A percentile compares a stretch with the other conserved stretches of the same genome.
Conservation (phyloP, 164 flowering plant genomes). For the Magnolia kwangsiensis region DNA sequence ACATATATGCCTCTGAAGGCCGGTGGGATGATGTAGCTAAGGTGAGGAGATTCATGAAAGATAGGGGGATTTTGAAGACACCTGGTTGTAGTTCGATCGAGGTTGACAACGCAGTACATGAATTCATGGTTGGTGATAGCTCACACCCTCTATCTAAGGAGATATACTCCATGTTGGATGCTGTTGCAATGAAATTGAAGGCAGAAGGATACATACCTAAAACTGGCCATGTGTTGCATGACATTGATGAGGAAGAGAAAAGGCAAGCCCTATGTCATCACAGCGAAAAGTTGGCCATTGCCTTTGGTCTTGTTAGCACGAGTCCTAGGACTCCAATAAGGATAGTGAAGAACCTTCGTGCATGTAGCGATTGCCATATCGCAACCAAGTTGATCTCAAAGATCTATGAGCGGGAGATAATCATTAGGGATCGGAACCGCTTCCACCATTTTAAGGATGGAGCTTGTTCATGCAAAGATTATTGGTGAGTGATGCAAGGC, state of each 20-base stretch:
- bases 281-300: constrained; percentile 15
- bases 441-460: constrained; percentile 15
- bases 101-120: constrained; percentile 17
- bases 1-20: constrained; percentile 24
- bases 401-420: not conserved
- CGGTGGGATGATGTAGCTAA: constrained; percentile 23
- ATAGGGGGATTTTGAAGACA: constrained; percentile 19
- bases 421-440: constrained; percentile 10
- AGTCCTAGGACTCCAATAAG: constrained; percentile 4
- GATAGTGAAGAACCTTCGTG: constrained; percentile 9
- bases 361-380: constrained; percentile 7
- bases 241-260: constrained; percentile 14
- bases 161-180: constrained; percentile 8
- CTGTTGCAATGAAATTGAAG: not conserved
- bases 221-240: constrained; percentile 4
- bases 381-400: constrained; percentile 12
- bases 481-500: constrained; percentile 7
- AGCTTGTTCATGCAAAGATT: constrained; percentile 13
- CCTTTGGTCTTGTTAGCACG: constrained; percentile 9
- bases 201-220: constrained; percentile 7
- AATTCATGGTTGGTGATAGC: constrained; percentile 12
- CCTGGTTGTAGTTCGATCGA: constrained; percentile 34
- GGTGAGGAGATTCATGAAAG: constrained; percentile 29
- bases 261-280: constrained; percentile 4
- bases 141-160: constrained; percentile 3